Base-by-base conservation (phyloP, 805 yeast species). In the Clavispora fructus region DNA sequence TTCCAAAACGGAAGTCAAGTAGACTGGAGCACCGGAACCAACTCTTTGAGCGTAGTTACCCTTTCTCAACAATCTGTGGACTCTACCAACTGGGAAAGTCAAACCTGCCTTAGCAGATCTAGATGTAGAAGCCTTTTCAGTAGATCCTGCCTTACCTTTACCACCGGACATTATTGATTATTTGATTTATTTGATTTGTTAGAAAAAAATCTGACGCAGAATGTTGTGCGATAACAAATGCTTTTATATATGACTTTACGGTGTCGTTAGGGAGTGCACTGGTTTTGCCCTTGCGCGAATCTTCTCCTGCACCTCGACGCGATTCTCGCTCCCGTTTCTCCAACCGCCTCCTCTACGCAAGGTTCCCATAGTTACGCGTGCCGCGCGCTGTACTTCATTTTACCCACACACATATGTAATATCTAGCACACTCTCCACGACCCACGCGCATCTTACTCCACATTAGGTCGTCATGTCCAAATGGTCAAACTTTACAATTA, bases 1-100 rank as follows among this genome's bases (percentile, higher is more conserved):
- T 63, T 72, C 77, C 60, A 72, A 70, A 44, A 72, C 77, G 41
- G 77, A 70, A 53, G 77, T 72, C 61, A 72, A 69, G 67, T 72
- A 72, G 43, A 72, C 77, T 60, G 77, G 77, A 51, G 77, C 77
- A 68, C 77, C 77, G 50, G 75, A 71, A 62, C 77, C 77, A 55
- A 72, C 73, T 70, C 77, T 70, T 63, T 72, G 76, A 52, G 76
- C 77, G 64, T 72, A 72, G 65, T 72, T 72, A 53, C 77, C 77
- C 62, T 70, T 72, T 68, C 74, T 72, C 58, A 73, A 71, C 59
- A 71, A 68, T 71, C 77, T 71, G 64, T 71, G 77, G 54, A 71
- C 74, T 69, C 77, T 71, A 55, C 77, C 77, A 52, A 71, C 77
- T 58, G 77, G 77, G 73, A 71, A 71, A 51, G 74, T 69, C 65